phyloP scores from a whole-genome alignment of 208 protist species.

The Herpetomonas samuelpessoai region DNA sequence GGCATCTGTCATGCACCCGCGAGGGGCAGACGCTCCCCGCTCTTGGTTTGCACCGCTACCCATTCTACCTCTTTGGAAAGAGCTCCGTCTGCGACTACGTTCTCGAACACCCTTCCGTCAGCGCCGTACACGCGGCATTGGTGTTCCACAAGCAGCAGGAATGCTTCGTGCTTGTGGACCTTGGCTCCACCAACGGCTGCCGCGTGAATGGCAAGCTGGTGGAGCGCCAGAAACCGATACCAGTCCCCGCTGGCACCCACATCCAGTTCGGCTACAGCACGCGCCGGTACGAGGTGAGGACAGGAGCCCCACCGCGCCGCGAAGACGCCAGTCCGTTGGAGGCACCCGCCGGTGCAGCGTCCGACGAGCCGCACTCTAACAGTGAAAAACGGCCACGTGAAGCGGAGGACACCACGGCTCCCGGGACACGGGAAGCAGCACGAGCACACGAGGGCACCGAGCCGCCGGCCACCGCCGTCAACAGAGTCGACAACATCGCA shows the following conservation, averaged over 20 bases:
- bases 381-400: background rate
- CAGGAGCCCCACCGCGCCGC: slow-evolving; percentile 20
- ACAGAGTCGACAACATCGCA: too few species aligned
- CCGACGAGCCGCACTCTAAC: background rate
- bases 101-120: slow-evolving; percentile 85
- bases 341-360: too few species aligned
- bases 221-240: slow-evolving; percentile 47
- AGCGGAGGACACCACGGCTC: too few species aligned
- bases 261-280: slow-evolving; percentile 80
- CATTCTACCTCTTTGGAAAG: slow-evolving; percentile 88
- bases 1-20: slow-evolving; percentile 73
- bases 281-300: slow-evolving; percentile 68
- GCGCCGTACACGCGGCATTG: slow-evolving; percentile 77
- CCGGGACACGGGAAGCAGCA: background rate
- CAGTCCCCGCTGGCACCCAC: slow-evolving; percentile 47
- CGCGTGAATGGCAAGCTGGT: slow-evolving; percentile 64
- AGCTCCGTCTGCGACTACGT: slow-evolving; percentile 80
- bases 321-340: too few species aligned
- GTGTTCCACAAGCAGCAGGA: slow-evolving; percentile 77
- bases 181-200: slow-evolving; percentile 82
- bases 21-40: slow-evolving; percentile 41
- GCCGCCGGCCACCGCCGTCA: background rate
- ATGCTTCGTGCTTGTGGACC: slow-evolving; percentile 86
- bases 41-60: slow-evolving; percentile 66
- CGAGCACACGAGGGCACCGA: background rate